Percentiles rank a stretch among this genome's conserved stretches.
These are phyloP conservation scores for Phyllosticta citrichinensis DNA, from an alignment of 2,329 filamentous ascomycete species.

Conservation along the genomic window DNA sequence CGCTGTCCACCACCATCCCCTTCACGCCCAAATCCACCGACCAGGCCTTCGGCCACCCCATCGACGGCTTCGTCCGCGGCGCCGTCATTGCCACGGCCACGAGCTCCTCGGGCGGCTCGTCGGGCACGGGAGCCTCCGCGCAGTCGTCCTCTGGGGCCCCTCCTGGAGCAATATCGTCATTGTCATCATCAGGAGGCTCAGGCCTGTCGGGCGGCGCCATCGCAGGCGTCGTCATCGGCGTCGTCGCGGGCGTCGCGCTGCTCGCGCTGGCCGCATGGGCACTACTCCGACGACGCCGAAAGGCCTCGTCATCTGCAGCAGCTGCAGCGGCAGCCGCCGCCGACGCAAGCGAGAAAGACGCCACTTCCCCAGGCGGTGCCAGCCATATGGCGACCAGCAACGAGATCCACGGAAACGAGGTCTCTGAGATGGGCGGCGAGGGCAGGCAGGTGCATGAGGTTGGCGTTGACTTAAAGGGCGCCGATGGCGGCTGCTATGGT, in stretches of 20 bases:
- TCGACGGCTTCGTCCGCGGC: slow-evolving; percentile 18
- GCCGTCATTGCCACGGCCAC: not conserved
- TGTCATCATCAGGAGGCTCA: not conserved
- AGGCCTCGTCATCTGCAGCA: slow-evolving; percentile 13
- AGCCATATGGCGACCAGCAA: not conserved
- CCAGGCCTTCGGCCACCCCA: slow-evolving; percentile 20
- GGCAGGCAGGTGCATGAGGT: not conserved
- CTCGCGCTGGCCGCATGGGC: slow-evolving; percentile 11
- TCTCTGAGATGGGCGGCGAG: not conserved
- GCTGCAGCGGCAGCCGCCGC: not conserved
- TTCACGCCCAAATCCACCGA: slow-evolving; percentile 9
- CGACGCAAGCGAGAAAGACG: not conserved
- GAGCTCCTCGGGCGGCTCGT: not conserved
- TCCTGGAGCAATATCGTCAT: too few relatives aligned
- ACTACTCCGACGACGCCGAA: not conserved
- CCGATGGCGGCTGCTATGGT: not conserved
- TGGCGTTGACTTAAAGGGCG: not conserved
- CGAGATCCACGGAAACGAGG: not conserved
- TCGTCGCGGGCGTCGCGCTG: slow-evolving; percentile 14
- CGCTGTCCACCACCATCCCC: slow-evolving; percentile 9
- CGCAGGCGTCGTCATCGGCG: slow-evolving; percentile 17
- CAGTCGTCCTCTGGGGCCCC: too few relatives aligned
- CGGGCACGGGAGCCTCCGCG: not conserved
- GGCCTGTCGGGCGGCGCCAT: slow-evolving; percentile 14
- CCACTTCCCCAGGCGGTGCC: not conserved